Evolutionary conservation across 2,329 filamentous ascomycete genomes (phyloP), one percentile per base, ranked within the genome.

Genomic region (Aspergillus sp.): DNA sequence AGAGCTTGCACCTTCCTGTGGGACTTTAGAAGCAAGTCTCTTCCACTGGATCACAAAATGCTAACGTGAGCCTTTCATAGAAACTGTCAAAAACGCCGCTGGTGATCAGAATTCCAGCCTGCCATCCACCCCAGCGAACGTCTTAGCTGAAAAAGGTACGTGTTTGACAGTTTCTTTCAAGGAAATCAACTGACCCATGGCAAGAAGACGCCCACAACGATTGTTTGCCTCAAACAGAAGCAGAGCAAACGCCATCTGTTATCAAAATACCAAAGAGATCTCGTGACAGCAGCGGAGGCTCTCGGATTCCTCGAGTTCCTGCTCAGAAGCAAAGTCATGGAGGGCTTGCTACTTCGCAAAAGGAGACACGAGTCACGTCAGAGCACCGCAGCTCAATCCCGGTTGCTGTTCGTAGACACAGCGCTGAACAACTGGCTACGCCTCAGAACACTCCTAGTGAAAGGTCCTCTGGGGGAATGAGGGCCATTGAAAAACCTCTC

Each of bases 321-420:
- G 33, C 34, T 26, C 42, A 37, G 31, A 48, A 40, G 31, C 38
- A 37, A 7, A 30, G 12, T 6, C 38, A 44, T 33, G 31, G 11
- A 13, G 30, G 27, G 6, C 30, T 11, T 13, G 13, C 44, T n/a
- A 43, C 43, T 27, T 33, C 45, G 36, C 39, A 42, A n/a, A 59
- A 51, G 48, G 46, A 46, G 12, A n/a, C 29, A 5, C 27, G 31
- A 31, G 7, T 27, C 27, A 42, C 32, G 8, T 31, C 40, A n/a
- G 53, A 50, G 33, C 44, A 28, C 13, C 47, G 36, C 31, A 56
- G 49, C 33, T 43, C 43, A 9, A 50, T 56, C 9, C 52, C 49
- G 3, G 29, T 49, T 28, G 32, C 48, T 11, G 28, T 46, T n/a
- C 48, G 43, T 11, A 48, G 35, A 7, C 40, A 31, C 12, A 48